Base-by-base conservation (phyloP, 352 stramenopile species). In the Phytophthora pistaciae region DNA sequence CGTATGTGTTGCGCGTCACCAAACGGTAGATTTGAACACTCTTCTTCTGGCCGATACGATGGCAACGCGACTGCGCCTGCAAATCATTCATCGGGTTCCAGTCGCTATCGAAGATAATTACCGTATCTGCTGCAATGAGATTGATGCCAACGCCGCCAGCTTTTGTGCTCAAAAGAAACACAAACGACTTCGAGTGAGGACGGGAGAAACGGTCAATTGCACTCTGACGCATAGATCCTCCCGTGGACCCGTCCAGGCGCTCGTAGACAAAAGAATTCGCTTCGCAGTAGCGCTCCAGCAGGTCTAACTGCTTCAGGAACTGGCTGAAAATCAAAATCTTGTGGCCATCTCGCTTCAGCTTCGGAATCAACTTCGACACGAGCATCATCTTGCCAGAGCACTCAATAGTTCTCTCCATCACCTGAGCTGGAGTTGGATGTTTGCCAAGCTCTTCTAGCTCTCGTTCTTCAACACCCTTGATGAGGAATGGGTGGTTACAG, bases 401-500 rank as follows among this genome's bases (percentile, higher is more conserved):
- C 40, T 93, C 78, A 25, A 96, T 90, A 2, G 90, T 94, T 64
- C 93, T 96, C 61, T 95, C 83, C 85, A 96, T 95, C 9, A 95
- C 70, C 31, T 86, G 74, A 23, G 58, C 55, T 9, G 79, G 56
- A 16, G 83, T 82, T 1, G 89, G 87, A 6, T 74, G 74, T 10
- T 60, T 75, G 14, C 88, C 85, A 10, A 97, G 80, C 38, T 95
- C 84, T 40, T 92, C 87, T 1, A 96, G 67, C 48, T 97, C 91
- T 49, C 88, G 80, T 31, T 96, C 85, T 70, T 96, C 89, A 20
- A 96, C 91, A 16, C 97, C 97, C 66, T 98, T 99, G 57, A 99
- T 97, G 29, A 99, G 79, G 76, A 99, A 99, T 3, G 98, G 93
- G 77, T 99, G 98, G 79, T 99, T 99, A 76, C 98, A 99, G 79